phyloP scores from a whole-genome alignment of 148 eudicot species.

The Nepenthes gracilis region DNA sequence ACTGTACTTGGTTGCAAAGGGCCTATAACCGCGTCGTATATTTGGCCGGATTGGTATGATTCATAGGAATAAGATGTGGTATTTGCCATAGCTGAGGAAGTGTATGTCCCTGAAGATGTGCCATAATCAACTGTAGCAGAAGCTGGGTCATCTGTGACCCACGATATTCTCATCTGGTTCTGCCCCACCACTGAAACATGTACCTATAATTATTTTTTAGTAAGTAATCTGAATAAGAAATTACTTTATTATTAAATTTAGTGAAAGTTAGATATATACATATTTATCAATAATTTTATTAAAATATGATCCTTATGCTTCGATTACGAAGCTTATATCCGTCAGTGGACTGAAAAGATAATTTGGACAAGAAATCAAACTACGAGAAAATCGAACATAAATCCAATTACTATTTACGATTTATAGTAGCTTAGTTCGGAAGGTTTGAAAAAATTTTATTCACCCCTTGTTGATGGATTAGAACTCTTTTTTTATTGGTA shows the following conservation, averaged over 20 bases:
- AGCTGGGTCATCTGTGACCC: slow-evolving; percentile 5
- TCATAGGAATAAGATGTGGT: background rate
- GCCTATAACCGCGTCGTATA: slow-evolving; percentile 8
- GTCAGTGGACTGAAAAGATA: too few relatives aligned
- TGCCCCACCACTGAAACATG: slow-evolving; percentile 51
- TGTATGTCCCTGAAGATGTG: background rate
- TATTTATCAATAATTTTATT: too few relatives aligned
- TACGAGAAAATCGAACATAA: too few relatives aligned
- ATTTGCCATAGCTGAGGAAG: background rate
- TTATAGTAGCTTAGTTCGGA: too few relatives aligned
- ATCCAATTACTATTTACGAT: too few relatives aligned
- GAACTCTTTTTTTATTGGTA: too few relatives aligned
- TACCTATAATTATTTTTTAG: slow-evolving; percentile 24
- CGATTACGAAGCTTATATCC: too few relatives aligned
- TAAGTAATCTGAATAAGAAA: background rate
- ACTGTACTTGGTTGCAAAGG: slow-evolving; percentile 6
- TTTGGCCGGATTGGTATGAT: slow-evolving; percentile 9
- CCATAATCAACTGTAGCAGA: slow-evolving; percentile 6
- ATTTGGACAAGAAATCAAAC: too few relatives aligned
- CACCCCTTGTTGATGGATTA: too few relatives aligned
- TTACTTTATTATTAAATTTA: too few relatives aligned
- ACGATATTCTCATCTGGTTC: slow-evolving; percentile 45
- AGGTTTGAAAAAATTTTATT: too few relatives aligned
- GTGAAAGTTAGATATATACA: background rate
- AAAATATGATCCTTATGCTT: too few relatives aligned